Base-by-base conservation (phyloP, 371 early-diverging fungal genomes). In the Actinomortierella wolfii region DNA sequence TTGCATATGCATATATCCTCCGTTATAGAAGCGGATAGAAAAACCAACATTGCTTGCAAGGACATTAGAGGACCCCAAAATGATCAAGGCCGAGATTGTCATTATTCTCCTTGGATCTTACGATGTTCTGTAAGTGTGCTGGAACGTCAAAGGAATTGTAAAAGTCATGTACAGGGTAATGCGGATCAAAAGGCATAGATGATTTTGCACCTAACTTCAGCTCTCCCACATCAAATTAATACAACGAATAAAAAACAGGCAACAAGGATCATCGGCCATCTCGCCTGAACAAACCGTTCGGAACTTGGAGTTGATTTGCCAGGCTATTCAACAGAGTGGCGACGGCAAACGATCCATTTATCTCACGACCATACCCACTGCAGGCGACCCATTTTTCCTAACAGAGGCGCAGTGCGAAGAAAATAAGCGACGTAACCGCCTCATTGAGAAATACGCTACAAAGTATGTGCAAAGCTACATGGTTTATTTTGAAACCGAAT, bases 91-190 rank as follows among this genome's bases (percentile, higher is more conserved):
- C 6, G 76, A 76, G 50, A 68, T 76, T 47, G 53, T 65, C 41
- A 61, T 76, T 41, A 26, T 76, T 43, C 61, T 65, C 59, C 68
- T 76, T n/a, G 76, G 76, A 39, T 64, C 76, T 0, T 51, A 65
- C 17, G 76, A 76, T 48, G 62, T 48, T 9, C 28, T 64, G 76
- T 76, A 68, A 57, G 63, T 54, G 23, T 14, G 1, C 11, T n/a
- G 39, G 11, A 4, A 34, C 7, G 7, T 11, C 34, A 11, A n/a
- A n/a, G n/a, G n/a, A n/a, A n/a, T n/a, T n/a, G n/a, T n/a, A n/a
- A n/a, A n/a, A n/a, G n/a, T n/a, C n/a, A n/a, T n/a, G n/a, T n/a
- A n/a, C n/a, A n/a, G n/a, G n/a, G n/a, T n/a, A n/a, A n/a, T n/a
- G n/a, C n/a, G n/a, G n/a, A n/a, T n/a, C n/a, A n/a, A n/a, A n/a